Evolutionary conservation across 2,329 filamentous ascomycete genomes (phyloP), one percentile per base, ranked within the genome.

Genomic region (Amesomyces nigricolor): DNA sequence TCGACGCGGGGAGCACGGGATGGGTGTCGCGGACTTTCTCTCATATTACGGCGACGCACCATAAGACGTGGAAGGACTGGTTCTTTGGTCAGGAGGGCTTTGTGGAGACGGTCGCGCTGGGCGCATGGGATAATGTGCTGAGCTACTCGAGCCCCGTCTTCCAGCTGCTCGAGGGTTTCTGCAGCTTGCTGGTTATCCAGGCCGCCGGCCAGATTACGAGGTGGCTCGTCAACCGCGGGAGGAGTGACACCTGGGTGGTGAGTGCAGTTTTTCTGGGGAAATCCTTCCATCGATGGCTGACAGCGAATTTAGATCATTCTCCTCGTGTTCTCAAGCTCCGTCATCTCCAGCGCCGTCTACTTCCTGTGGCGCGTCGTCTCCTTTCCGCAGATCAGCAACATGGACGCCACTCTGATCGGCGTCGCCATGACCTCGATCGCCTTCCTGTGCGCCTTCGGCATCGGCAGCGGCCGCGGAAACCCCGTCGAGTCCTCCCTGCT

Each of bases 161-260:
- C 75, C 94, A 99, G 73, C 78, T 99, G 8, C 83, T 88, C 51
- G 94, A 99, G 72, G 94, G 94, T 6, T 99, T 99, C 74, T 97
- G 94, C 77, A 97, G 90, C 67, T 75, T 99, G 64, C 75, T 97
- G 54, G 91, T 97, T 61, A 97, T 99, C 56, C 94, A 99, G 72
- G 90, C 91, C 16, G 87, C 89, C 13, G 94, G 94, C 0, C 92
- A 96, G 70, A 91, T 97, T 62, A 95, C 94, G 17, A 82, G 89
- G 70, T 97, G 91, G 86, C 81, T 97, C 30, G 92, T 97, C 53
- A 97, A 97, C 73, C 79, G 88, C 66, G 91, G 92, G 65, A 84
- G 90, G 66, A 95, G 91, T 66, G 94, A 99, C 73, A 95, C 86
- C 59, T 97, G 92, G 94, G 89, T 97, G 83, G 90, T 94, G 77